These are phyloP conservation scores for Claviceps arundinis DNA, from an alignment of 2,329 filamentous ascomycete genomes.

Conservation along the genomic window DNA sequence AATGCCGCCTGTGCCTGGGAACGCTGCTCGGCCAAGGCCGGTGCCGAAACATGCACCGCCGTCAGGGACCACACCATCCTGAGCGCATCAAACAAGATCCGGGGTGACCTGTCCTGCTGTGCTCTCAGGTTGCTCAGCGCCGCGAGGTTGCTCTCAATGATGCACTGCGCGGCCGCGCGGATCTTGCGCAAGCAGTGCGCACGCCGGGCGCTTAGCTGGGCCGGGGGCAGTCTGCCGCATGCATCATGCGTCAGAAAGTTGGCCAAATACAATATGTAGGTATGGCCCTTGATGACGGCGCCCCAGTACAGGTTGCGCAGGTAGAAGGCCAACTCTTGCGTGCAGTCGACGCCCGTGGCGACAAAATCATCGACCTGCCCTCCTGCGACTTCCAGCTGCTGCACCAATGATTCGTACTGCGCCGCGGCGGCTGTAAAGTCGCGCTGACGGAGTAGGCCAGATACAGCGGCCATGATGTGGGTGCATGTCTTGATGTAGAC, in stretches of 20 bases:
- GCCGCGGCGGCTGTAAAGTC: constrained; percentile 16
- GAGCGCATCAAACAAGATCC: constrained; percentile 22
- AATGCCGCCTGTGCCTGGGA: constrained; percentile 15
- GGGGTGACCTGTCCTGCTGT: constrained; percentile 17
- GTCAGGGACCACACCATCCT: constrained; percentile 26
- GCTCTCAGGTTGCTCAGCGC: constrained; percentile 14
- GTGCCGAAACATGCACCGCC: constrained; percentile 16
- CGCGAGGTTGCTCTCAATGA: constrained; percentile 15
- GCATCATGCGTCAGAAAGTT: constrained; percentile 24
- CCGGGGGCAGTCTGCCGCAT: constrained; percentile 11
- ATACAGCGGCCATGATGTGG: constrained; percentile 15
- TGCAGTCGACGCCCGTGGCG: not conserved
- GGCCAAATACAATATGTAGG: constrained; percentile 18
- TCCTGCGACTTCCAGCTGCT: constrained; percentile 15
- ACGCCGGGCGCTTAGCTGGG: constrained; percentile 16
- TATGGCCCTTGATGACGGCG: constrained; percentile 22
- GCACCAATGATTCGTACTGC: constrained; percentile 15
- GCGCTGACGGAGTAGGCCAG: constrained; percentile 13
- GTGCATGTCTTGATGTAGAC: constrained; percentile 16
- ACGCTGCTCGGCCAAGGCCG: constrained; percentile 17
- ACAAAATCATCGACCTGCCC: constrained; percentile 10
- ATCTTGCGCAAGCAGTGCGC: constrained; percentile 15
- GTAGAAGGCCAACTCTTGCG: constrained; percentile 14
- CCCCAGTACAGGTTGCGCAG: constrained; percentile 21
- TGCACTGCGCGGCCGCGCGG: constrained; percentile 14